A percentile compares a stretch with the other conserved stretches of the same genome.
Conservation (phyloP, 2,329 filamentous ascomycete genomes). For the Fusarium brevicatenulatum region DNA sequence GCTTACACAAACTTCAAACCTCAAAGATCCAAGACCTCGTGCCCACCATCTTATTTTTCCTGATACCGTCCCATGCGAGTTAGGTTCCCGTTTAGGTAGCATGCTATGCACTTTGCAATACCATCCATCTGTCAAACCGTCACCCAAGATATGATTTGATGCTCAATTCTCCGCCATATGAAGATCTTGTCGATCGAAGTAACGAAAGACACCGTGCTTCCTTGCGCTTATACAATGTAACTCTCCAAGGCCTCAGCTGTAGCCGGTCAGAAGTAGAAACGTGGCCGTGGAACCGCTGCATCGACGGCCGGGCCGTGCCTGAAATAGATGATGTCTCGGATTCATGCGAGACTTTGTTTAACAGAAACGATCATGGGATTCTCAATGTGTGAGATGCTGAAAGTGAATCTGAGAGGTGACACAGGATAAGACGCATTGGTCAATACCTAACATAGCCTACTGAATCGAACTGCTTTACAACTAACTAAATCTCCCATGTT, state of each 20-base stretch:
- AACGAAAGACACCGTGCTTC: slow-evolving; percentile 14
- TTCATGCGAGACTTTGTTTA: slow-evolving; percentile 5
- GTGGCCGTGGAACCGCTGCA: slow-evolving; percentile 18
- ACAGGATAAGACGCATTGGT: slow-evolving; percentile 38
- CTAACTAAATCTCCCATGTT: slow-evolving; percentile 39
- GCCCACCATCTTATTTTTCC: slow-evolving; percentile 7
- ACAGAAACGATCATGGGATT: slow-evolving; percentile 12
- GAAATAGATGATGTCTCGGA: slow-evolving; percentile 8
- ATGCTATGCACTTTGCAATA: not conserved
- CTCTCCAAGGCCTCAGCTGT: not conserved
- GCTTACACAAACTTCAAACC: slow-evolving; percentile 1
- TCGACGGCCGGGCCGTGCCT: slow-evolving; percentile 21
- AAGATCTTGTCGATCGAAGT: slow-evolving; percentile 32
- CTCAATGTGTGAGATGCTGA: not conserved
- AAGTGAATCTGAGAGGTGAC: not conserved
- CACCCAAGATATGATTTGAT: not conserved
- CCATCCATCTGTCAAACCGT: not conserved
- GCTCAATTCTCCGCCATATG: slow-evolving; percentile 25
- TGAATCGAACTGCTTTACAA: slow-evolving; percentile 46
- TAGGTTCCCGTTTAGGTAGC: not conserved
- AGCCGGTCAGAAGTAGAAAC: slow-evolving; percentile 16
- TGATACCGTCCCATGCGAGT: not conserved
- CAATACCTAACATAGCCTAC: slow-evolving; percentile 44
- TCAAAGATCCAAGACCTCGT: slow-evolving; percentile 14
- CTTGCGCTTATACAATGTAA: slow-evolving; percentile 6